phyloP scores from a whole-genome alignment of 2,329 filamentous ascomycete species.

The Nemania sp. region DNA sequence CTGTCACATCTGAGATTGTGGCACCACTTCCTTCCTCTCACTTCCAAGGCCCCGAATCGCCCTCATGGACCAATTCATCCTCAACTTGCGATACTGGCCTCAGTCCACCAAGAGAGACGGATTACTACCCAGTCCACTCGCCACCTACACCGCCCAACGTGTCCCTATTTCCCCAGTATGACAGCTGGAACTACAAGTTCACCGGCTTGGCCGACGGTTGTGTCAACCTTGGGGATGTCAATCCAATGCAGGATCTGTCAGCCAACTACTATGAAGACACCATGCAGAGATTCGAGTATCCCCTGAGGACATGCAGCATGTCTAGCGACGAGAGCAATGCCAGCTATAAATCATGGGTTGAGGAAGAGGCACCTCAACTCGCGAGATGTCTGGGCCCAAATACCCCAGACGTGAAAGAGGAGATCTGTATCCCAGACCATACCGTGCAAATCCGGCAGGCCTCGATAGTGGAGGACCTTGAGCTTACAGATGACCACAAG shows the following conservation, averaged over 20 bases:
- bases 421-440: conserved; percentile 32
- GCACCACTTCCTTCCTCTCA: conserved; percentile 29
- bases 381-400: conserved; percentile 36
- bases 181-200: conserved; percentile 38
- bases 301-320: conserved; percentile 39
- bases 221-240: conserved; percentile 45
- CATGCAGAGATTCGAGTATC: conserved; percentile 32
- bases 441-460: conserved; percentile 15
- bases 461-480: conserved; percentile 32
- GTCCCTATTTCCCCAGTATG: conserved; percentile 40
- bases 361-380: conserved; percentile 25
- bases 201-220: conserved; percentile 39
- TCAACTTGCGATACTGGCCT: conserved; percentile 45
- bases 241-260: conserved; percentile 39
- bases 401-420: conserved; percentile 34
- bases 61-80: conserved; percentile 45
- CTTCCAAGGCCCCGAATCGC: conserved; percentile 42
- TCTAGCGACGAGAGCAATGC: conserved; percentile 40
- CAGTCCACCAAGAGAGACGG: conserved; percentile 48
- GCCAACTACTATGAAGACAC: conserved; percentile 38
- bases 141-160: conserved; percentile 47
- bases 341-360: conserved; percentile 30
- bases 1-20: conserved; percentile 27
- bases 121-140: conserved; percentile 43
- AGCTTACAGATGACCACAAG: conserved; percentile 28